Conservation (phyloP, 257 asterid genomes). For the Paraleonurus japonicus region DNA sequence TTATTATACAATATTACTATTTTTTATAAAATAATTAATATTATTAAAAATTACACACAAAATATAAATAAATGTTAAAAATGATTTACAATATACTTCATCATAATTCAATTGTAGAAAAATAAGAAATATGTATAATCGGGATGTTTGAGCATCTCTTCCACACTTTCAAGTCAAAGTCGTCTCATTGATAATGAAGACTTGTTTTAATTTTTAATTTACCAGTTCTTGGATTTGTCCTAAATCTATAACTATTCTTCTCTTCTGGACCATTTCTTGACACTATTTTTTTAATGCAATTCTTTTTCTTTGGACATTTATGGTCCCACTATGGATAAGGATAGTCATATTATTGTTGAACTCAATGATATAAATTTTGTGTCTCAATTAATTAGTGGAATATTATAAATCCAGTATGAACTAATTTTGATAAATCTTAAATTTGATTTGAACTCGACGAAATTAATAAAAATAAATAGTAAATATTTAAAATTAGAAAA, state of each 20-base stretch:
- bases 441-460: too few species aligned
- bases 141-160: neutral
- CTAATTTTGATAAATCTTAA: too few species aligned
- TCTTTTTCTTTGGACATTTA: neutral
- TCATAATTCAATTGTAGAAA: neutral
- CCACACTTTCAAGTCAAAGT: neutral
- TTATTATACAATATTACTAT: too few species aligned
- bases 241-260: neutral
- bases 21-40: too few species aligned
- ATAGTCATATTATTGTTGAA: neutral
- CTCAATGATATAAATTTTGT: neutral
- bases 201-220: neutral
- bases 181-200: neutral
- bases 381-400: too few species aligned
- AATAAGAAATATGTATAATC: neutral
- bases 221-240: slow-evolving; percentile 3
- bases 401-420: too few species aligned
- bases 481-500: neutral
- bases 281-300: slow-evolving; percentile 1
- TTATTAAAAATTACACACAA: too few species aligned
- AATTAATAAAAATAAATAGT: too few species aligned
- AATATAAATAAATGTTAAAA: too few species aligned
- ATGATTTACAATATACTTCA: too few species aligned
- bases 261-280: slow-evolving; percentile 16
- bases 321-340: slow-evolving; percentile 26